These are phyloP conservation scores for Amanita inopinata DNA, from an alignment of 768 basidiomycete genomes.

Conservation along the genomic window DNA sequence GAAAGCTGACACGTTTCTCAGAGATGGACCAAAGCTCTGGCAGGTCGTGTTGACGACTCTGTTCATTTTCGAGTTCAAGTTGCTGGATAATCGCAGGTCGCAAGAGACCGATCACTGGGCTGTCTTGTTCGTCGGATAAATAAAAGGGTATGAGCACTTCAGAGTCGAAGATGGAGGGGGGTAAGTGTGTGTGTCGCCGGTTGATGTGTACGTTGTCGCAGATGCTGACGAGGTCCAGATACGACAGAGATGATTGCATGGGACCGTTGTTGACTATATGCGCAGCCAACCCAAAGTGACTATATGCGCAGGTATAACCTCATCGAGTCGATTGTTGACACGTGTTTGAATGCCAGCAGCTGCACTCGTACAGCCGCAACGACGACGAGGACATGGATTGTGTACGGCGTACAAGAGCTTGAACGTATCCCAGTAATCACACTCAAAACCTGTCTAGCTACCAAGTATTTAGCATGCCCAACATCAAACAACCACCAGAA, in stretches of 20 bases:
- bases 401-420: too few relatives aligned
- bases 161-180: conserved; percentile 21
- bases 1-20: conserved; percentile 36
- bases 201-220: conserved; percentile 63
- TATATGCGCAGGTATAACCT: too few relatives aligned
- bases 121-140: conserved; percentile 37
- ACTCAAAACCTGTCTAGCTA: too few relatives aligned
- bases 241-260: conserved; percentile 31
- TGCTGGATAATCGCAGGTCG: conserved; percentile 46
- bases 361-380: too few relatives aligned
- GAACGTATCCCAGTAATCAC: too few relatives aligned
- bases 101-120: conserved; percentile 53
- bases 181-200: conserved; percentile 18
- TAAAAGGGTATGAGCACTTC: conserved; percentile 48
- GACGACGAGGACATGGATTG: too few relatives aligned
- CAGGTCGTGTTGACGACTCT: conserved; percentile 17
- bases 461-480: too few relatives aligned
- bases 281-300: too few relatives aligned
- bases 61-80: conserved; percentile 41
- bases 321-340: too few relatives aligned
- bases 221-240: conserved; percentile 52
- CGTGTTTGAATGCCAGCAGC: too few relatives aligned
- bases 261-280: too few relatives aligned
- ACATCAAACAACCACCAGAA: not conserved
- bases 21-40: conserved; percentile 32